Conservation (phyloP, 176 grass and related monocot species). For the Hordeum vulgare region MorexV3_pseudomolecules_assembly NC_058523.1:312613127-312613626, state of each 20-base stretch:
- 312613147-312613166: not conserved
- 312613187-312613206: no score
- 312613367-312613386: not conserved
- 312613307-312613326: not conserved
- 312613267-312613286: not conserved
- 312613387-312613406: fast-evolving
- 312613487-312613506: not conserved
- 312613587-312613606: no score
- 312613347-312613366: not conserved
- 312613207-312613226: not conserved
- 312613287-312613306: not conserved
- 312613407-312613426: not conserved
- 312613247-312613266: not conserved
- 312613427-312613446: not conserved
- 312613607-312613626: no score
- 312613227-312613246: not conserved
- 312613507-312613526: not conserved
- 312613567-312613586: no score
- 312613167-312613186: no score
- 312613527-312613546: not conserved
- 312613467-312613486: not conserved
- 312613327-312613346: not conserved
- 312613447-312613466: not conserved
- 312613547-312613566: no score
- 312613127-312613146: no score